These are phyloP conservation scores for Morella rubra DNA, from an alignment of 306 rosid species.

Conservation along the genomic window DNA sequence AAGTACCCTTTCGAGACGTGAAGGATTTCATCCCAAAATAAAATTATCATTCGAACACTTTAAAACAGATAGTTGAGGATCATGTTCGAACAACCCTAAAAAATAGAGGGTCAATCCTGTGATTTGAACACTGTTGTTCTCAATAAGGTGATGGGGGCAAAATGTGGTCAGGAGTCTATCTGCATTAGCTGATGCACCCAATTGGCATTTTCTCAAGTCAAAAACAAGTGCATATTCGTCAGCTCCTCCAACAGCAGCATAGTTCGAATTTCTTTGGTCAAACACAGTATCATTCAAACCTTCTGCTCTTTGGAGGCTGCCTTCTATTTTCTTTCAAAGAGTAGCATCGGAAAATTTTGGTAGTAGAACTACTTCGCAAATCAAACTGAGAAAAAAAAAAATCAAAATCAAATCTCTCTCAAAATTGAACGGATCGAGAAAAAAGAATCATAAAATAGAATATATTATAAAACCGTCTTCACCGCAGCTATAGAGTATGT, in stretches of 20 bases:
- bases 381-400: slow-evolving; percentile 57
- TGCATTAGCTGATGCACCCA: slow-evolving; percentile 30
- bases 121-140: slow-evolving; percentile 33
- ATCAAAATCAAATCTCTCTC: slow-evolving; percentile 28
- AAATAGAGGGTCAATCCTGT: no score
- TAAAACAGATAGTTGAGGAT: no score
- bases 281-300: slow-evolving; percentile 51
- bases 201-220: neutral
- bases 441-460: slow-evolving; percentile 33
- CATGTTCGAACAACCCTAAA: no score
- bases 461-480: slow-evolving; percentile 50
- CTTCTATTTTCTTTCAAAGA: slow-evolving; percentile 34
- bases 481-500: slow-evolving; percentile 57
- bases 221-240: no score
- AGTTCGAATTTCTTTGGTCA: slow-evolving; percentile 40
- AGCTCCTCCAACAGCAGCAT: no score
- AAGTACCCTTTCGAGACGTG: no score
- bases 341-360: slow-evolving; percentile 47
- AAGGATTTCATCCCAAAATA: no score
- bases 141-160: slow-evolving; percentile 4
- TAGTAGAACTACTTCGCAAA: slow-evolving; percentile 56
- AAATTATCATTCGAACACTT: no score
- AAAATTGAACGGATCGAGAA: slow-evolving; percentile 28
- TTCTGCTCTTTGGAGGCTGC: slow-evolving; percentile 31
- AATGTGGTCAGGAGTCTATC: slow-evolving; percentile 45